phyloP scores from a whole-genome alignment of 495 filamentous ascomycete species.

The Penicillium ochrochloron region DNA sequence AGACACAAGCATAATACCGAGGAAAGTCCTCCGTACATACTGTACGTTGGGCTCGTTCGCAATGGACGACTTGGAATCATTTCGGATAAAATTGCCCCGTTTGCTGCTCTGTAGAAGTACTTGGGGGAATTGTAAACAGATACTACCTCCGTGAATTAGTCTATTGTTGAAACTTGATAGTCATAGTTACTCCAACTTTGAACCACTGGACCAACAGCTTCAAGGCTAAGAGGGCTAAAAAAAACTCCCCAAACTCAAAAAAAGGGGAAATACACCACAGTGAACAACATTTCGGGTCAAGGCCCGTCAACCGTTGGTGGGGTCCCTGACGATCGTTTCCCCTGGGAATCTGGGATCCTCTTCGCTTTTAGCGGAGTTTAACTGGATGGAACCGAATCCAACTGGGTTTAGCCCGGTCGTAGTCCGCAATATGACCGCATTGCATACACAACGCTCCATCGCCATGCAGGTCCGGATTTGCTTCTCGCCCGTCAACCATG shows the following conservation, averaged over 20 bases:
- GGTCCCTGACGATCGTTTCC: conserved; percentile 25
- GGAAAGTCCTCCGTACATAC: not conserved
- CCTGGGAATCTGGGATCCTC: not conserved
- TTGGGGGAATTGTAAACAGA: not conserved
- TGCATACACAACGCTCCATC: conserved; percentile 7
- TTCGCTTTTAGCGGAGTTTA: not conserved
- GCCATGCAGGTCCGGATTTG: not conserved
- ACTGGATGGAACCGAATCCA: not conserved
- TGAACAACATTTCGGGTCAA: not conserved
- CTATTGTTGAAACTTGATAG: not conserved
- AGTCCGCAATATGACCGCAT: conserved; percentile 24
- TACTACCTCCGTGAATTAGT: not conserved
- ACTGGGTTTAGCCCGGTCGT: not conserved
- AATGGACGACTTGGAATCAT: conserved; percentile 23
- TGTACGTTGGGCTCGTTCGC: conserved; percentile 13
- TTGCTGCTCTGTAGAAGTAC: not conserved
- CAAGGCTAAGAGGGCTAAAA: not conserved
- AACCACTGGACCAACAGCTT: not conserved
- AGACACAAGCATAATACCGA: conserved; percentile 2
- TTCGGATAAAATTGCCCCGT: conserved; percentile 3
- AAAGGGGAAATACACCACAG: conserved; percentile 6
- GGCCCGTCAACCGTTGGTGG: conserved; percentile 29
- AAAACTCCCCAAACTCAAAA: conserved; percentile 8
- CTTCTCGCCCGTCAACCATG: conserved; percentile 5
- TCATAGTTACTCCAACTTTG: not conserved